These are phyloP conservation scores for Cucumis variabilis DNA, from an alignment of 331 rosid genomes.

Conservation along the genomic window DNA sequence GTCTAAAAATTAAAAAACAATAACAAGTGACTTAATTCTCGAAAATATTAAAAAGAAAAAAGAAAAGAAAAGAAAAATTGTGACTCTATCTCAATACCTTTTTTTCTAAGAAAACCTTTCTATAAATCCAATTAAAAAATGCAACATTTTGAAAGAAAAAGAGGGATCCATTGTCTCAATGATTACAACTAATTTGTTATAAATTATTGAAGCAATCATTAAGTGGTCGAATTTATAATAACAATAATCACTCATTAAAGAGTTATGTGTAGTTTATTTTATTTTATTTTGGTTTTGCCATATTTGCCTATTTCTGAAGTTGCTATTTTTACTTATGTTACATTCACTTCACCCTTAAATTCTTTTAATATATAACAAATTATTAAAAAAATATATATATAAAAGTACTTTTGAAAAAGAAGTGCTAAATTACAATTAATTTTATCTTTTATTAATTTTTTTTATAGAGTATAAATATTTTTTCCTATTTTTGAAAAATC, in stretches of 20 bases:
- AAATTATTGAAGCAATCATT: conserved; percentile 2
- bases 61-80: too few relatives aligned
- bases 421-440: too few relatives aligned
- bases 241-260: not conserved
- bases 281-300: not conserved
- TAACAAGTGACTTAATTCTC: too few relatives aligned
- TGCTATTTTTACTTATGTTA: not conserved
- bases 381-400: too few relatives aligned
- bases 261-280: not conserved
- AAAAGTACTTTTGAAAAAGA: too few relatives aligned
- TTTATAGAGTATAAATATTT: too few relatives aligned
- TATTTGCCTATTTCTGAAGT: not conserved
- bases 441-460: too few relatives aligned
- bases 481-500: too few relatives aligned
- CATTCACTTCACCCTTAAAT: not conserved
- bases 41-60: too few relatives aligned
- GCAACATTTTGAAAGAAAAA: not conserved
- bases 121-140: not conserved
- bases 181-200: not conserved
- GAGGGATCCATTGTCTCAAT: not conserved
- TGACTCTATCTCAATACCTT: too few relatives aligned
- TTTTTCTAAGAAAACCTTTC: not conserved
- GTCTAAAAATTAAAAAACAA: too few relatives aligned
- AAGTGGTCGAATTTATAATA: not conserved
- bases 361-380: too few relatives aligned